Percentiles rank a stretch among this genome's conserved stretches.
These are phyloP conservation scores for Phyllosticta capitalensis DNA, from an alignment of 2,329 filamentous ascomycete genomes.

Conservation along the genomic window DNA sequence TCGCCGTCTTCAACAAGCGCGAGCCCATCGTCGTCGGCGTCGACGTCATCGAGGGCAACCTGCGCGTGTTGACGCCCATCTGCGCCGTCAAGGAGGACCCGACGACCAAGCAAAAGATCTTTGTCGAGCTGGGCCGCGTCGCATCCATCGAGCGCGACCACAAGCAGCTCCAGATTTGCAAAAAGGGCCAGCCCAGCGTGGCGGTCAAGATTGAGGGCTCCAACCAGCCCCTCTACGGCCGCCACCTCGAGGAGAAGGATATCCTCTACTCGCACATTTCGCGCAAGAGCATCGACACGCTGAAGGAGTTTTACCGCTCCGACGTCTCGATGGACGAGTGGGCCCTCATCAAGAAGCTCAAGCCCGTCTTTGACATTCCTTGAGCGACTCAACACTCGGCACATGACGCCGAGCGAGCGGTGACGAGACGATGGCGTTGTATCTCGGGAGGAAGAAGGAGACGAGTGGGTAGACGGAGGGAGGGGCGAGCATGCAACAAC, in stretches of 20 bases:
- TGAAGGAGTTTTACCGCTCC: slow-evolving; percentile 89
- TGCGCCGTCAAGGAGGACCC: slow-evolving; percentile 76
- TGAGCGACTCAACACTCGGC: slow-evolving; percentile 32
- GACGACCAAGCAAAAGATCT: slow-evolving; percentile 70
- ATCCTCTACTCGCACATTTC: slow-evolving; percentile 80
- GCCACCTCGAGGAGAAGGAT: slow-evolving; percentile 89
- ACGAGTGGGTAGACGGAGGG: not conserved
- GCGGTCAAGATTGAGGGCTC: slow-evolving; percentile 94
- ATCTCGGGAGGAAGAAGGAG: not conserved
- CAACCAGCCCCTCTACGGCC: slow-evolving; percentile 88
- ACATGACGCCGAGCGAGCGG: slow-evolving; percentile 19
- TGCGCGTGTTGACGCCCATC: slow-evolving; percentile 82
- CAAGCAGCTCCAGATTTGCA: slow-evolving; percentile 85
- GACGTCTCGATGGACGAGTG: slow-evolving; percentile 91
- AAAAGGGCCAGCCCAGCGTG: slow-evolving; percentile 94
- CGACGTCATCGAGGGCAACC: slow-evolving; percentile 83
- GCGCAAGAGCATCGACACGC: slow-evolving; percentile 77
- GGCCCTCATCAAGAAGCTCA: slow-evolving; percentile 88
- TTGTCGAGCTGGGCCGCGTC: slow-evolving; percentile 83
- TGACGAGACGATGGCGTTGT: not conserved
- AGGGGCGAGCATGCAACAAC: no score
- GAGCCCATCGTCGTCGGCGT: slow-evolving; percentile 90
- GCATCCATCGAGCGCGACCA: slow-evolving; percentile 95
- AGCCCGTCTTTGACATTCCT: slow-evolving; percentile 82
- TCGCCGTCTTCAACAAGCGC: slow-evolving; percentile 98